A percentile compares a stretch with the other conserved stretches of the same genome.
Evolutionary conservation across 352 stramenopile genomes (phyloP).

Genomic region (Globisporangium canariense): DNA sequence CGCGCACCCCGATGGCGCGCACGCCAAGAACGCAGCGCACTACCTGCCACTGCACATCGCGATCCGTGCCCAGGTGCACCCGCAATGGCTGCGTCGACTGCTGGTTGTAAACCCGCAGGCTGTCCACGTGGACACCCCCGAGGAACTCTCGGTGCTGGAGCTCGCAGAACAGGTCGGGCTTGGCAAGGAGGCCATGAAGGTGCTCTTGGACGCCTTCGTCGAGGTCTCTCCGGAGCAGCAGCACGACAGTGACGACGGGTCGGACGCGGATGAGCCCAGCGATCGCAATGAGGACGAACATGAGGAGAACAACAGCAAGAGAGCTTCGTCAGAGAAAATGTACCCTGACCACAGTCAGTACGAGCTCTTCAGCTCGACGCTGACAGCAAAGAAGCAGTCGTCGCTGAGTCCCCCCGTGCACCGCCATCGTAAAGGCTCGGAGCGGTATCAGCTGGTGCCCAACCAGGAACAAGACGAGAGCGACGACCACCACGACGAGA

Average conservation of each 20-base stretch:
- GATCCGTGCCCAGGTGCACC: constrained; percentile 49
- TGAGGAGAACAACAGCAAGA: background rate
- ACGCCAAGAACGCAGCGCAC: constrained; percentile 56
- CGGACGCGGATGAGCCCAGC: background rate
- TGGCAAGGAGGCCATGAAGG: constrained; percentile 37
- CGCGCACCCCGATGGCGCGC: constrained; percentile 56
- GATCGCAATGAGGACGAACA: background rate
- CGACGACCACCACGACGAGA: constrained; percentile 4
- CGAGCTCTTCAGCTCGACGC: background rate
- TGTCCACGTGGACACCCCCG: constrained; percentile 39
- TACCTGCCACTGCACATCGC: constrained; percentile 79
- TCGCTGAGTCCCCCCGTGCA: background rate
- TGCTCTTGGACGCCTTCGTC: constrained; percentile 29
- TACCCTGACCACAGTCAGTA: background rate
- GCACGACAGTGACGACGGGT: constrained; percentile 11
- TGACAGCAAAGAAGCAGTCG: background rate
- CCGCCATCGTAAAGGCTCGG: background rate
- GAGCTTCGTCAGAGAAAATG: constrained; percentile 6
- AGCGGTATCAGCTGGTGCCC: constrained; percentile 5
- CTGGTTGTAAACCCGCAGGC: constrained; percentile 51
- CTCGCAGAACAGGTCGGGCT: constrained; percentile 47
- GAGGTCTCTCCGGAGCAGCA: constrained; percentile 20
- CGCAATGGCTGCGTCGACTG: constrained; percentile 49
- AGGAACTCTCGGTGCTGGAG: constrained; percentile 47
- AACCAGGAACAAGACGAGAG: constrained; percentile 1